These are phyloP conservation scores for Trametes pubescens DNA, from an alignment of 1,284 basidiomycete genomes.

Conservation along the genomic window DNA sequence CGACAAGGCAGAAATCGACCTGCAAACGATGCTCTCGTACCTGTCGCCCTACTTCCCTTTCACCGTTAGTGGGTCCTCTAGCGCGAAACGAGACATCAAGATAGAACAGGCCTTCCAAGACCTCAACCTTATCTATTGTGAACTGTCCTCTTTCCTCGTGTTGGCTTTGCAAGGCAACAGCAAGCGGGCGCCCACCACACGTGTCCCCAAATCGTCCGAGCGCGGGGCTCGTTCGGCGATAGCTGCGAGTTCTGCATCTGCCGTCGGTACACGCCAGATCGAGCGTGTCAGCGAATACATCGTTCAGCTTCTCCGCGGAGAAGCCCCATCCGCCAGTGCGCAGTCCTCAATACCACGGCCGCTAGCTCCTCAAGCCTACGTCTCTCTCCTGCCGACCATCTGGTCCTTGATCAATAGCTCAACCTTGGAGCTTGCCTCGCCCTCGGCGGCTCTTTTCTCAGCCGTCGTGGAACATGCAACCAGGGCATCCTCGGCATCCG, in stretches of 20 bases:
- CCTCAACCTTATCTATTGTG: constrained; percentile 80
- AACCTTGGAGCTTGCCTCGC: constrained; percentile 35
- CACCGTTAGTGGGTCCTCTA: constrained; percentile 43
- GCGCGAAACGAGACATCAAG: constrained; percentile 61
- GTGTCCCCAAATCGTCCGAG: background rate
- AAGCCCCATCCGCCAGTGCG: constrained; percentile 52
- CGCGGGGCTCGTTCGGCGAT: background rate
- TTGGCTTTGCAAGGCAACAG: constrained; percentile 47
- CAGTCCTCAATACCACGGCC: constrained; percentile 47
- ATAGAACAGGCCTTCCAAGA: constrained; percentile 73
- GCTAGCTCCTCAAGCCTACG: constrained; percentile 71
- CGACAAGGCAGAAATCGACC: constrained; percentile 48
- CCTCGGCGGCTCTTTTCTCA: constrained; percentile 51
- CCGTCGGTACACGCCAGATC: constrained; percentile 48
- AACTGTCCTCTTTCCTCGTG: constrained; percentile 71
- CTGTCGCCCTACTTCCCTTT: constrained; percentile 90
- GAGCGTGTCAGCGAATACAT: constrained; percentile 76
- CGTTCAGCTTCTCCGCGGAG: constrained; percentile 66
- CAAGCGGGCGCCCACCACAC: background rate
- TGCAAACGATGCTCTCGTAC: constrained; percentile 70
- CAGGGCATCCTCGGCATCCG: constrained; percentile 62
- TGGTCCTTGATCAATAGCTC: constrained; percentile 78
- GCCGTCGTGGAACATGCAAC: constrained; percentile 68
- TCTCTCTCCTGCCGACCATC: constrained; percentile 79
- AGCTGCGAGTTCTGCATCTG: background rate